A percentile compares a stretch with the other conserved stretches of the same genome.
phyloP scores from a whole-genome alignment of 2,329 filamentous ascomycete genomes.

The Talaromyces sp. region DNA sequence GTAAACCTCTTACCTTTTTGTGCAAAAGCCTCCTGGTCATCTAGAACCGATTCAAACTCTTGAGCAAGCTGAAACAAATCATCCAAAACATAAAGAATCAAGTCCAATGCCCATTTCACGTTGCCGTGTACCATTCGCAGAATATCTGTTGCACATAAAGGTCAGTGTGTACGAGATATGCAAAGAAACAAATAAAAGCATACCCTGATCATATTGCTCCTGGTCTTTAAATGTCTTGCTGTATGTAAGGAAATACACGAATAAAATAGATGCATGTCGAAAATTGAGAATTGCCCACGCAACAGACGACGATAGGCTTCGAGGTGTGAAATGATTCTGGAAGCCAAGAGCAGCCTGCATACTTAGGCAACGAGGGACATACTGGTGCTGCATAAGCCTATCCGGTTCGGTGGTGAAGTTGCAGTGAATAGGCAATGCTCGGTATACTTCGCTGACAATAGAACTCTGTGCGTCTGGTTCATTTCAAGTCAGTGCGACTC shows the following conservation, averaged over 20 bases:
- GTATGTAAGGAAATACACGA: constrained; percentile 61
- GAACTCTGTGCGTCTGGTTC: constrained; percentile 53
- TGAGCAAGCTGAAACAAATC: constrained; percentile 45
- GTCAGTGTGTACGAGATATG: constrained; percentile 9
- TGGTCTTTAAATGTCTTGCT: constrained; percentile 47
- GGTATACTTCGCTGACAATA: constrained; percentile 62
- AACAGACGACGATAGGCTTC: constrained; percentile 66
- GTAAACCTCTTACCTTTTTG: constrained; percentile 25
- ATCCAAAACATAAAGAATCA: constrained; percentile 52
- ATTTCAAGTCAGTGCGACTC: constrained; percentile 13
- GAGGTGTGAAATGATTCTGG: constrained; percentile 55
- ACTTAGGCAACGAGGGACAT: constrained; percentile 70
- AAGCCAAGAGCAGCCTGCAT: constrained; percentile 75
- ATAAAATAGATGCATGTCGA: constrained; percentile 61
- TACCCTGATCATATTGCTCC: constrained; percentile 54
- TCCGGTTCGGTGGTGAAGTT: constrained; percentile 81
- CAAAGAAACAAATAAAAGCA: neutral
- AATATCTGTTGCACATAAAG: constrained; percentile 50
- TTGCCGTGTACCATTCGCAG: constrained; percentile 68
- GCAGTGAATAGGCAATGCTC: constrained; percentile 64
- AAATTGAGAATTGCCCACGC: constrained; percentile 70
- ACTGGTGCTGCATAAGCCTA: constrained; percentile 64
- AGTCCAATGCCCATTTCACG: constrained; percentile 70
- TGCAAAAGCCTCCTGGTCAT: constrained; percentile 30
- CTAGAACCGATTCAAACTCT: constrained; percentile 27